Evolutionary conservation across 169 alveolate species (phyloP), one percentile per base, ranked within the genome.

Genomic region (Plasmodium coatneyi): DNA sequence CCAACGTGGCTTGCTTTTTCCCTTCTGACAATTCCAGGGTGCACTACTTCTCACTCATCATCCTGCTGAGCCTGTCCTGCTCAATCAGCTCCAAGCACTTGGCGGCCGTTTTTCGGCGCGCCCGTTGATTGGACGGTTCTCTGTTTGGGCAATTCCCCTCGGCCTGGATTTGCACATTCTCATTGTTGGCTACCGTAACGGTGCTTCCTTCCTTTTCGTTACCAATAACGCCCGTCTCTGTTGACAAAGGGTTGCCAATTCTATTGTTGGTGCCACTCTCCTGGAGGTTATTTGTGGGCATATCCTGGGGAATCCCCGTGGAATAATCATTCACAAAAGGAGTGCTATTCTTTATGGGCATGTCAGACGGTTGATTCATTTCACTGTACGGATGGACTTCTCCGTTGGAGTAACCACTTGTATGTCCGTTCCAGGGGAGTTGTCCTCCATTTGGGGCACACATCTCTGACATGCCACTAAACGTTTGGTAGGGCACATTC

Each of bases 61-160:
- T 80, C 46, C 95, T 66, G 43, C 28, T 91, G 52, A 91, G 46
- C 60, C 71, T 74, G 60, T 91, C 95, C 30, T 91, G 91, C 54
- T 91, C 95, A 80, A 91, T 91, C 49, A 91, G 52, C 46, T 91
- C 12, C 72, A 91, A 80, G 83, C 95, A 91, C 66, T 81, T 91
- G 54, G 71, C 60, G 30, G 95, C 95, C 9, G 95, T 91, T 91
- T 91, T 91, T 43, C 95, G 34, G 2, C 95, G 95, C 32, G 25
- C 95, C n/a, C 95, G 70, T 91, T 91, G 95, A 81, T 56, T 79
- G 46, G 93, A 22, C 49, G 78, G n/a, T 5, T 52, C 80, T 19
- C 81, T 70, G 66, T 87, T 52, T 79, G 82, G 36, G 28, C 10
- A 28, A 41, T 54, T 83, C 46, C 49, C 49, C 22, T 54, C 82